Conservation (phyloP, 768 basidiomycete species). For the Hemileccinum rubropunctum region DNA sequence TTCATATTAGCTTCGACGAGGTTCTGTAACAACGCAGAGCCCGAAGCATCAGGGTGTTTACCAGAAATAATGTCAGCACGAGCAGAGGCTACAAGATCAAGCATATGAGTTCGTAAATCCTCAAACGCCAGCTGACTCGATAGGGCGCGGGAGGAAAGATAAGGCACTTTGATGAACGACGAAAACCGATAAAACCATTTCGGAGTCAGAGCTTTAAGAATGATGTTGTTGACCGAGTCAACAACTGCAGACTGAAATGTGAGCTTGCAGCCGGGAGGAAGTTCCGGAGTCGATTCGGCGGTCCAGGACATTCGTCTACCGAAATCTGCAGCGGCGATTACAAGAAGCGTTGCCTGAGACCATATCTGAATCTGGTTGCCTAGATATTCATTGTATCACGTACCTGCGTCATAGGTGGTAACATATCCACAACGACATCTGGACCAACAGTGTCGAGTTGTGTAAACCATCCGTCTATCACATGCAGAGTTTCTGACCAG, state of each 20-base stretch:
- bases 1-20: constrained; percentile 48
- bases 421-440: constrained; percentile 21
- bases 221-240: constrained; percentile 17
- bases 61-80: constrained; percentile 34
- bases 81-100: constrained; percentile 39
- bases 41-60: constrained; percentile 16
- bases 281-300: constrained; percentile 26
- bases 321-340: constrained; percentile 42
- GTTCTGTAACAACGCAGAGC: constrained; percentile 42
- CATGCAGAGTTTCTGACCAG: constrained; percentile 43
- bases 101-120: constrained; percentile 39
- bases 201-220: constrained; percentile 33
- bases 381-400: neutral
- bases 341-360: constrained; percentile 34
- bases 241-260: constrained; percentile 38
- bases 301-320: constrained; percentile 36
- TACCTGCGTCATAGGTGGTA: constrained; percentile 14
- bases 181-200: constrained; percentile 29
- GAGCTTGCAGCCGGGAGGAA: constrained; percentile 31
- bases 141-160: constrained; percentile 31
- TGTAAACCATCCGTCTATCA: constrained; percentile 42
- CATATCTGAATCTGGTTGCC: neutral
- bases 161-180: constrained; percentile 32
- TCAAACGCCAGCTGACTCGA: constrained; percentile 34
- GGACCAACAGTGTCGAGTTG: constrained; percentile 28